A percentile compares a stretch with the other conserved stretches of the same genome.
phyloP scores from a whole-genome alignment of 345 rosid genomes.

The Boechera divaricarpa region DNA sequence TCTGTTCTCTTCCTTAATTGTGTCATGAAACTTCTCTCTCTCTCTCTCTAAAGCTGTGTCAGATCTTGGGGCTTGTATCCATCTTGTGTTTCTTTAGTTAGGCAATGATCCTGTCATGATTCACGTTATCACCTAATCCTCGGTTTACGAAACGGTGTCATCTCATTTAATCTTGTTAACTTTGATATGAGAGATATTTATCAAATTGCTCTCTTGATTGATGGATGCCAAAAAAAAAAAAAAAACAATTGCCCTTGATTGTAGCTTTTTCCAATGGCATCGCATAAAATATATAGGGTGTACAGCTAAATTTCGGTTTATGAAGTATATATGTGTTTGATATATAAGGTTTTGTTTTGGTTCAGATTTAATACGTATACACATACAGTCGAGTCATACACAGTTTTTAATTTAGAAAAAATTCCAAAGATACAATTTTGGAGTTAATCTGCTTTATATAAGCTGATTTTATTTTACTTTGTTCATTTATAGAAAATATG shows the following conservation, averaged over 20 bases:
- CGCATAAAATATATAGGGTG: slow-evolving; percentile 22
- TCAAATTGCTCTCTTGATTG: neutral
- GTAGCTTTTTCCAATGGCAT: neutral
- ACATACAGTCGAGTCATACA: too few species aligned
- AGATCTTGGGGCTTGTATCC: slow-evolving; percentile 39
- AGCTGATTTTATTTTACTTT: too few species aligned
- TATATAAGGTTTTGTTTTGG: neutral
- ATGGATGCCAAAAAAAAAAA: too few species aligned
- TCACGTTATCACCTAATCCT: slow-evolving; percentile 42
- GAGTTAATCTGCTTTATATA: too few species aligned
- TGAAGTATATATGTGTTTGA: neutral
- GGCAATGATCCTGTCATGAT: slow-evolving; percentile 49
- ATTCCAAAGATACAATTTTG: too few species aligned
- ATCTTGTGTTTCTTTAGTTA: slow-evolving; percentile 44
- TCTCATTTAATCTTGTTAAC: slow-evolving; percentile 16
- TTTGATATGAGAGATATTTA: neutral
- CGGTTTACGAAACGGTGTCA: slow-evolving; percentile 7
- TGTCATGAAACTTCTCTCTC: slow-evolving; percentile 33
- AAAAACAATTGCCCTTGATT: too few species aligned
- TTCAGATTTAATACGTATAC: neutral
- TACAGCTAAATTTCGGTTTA: neutral
- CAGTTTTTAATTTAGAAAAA: neutral
- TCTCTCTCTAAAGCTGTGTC: slow-evolving; percentile 47
- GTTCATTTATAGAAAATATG: too few species aligned
- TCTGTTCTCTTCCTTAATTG: slow-evolving; percentile 43